Conservation (phyloP, 1,139 yeast species). For the Hanseniaspora sp. region DNA sequence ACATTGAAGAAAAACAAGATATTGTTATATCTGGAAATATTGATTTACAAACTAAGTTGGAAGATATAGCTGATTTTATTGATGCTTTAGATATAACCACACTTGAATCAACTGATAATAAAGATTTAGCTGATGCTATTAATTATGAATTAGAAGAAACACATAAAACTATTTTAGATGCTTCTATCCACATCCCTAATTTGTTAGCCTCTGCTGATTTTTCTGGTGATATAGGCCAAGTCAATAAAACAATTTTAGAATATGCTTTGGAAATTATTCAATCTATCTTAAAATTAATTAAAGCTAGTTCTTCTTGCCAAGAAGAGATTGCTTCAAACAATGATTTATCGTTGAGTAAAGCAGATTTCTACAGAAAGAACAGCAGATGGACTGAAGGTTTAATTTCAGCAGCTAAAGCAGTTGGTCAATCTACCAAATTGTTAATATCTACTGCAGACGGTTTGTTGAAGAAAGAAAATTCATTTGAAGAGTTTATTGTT, state of each 20-base stretch:
- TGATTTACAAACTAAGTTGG: slow-evolving; percentile 61
- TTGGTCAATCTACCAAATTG: slow-evolving; percentile 71
- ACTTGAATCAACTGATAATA: slow-evolving; percentile 34
- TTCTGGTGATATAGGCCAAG: slow-evolving; percentile 48
- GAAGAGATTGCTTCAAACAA: slow-evolving; percentile 57
- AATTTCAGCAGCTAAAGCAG: slow-evolving; percentile 81
- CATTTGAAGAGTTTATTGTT: slow-evolving; percentile 77
- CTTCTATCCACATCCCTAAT: slow-evolving; percentile 48
- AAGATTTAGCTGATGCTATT: slow-evolving; percentile 59
- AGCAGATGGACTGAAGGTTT: slow-evolving; percentile 93
- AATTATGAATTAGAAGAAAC: slow-evolving; percentile 63
- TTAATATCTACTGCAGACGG: slow-evolving; percentile 82
- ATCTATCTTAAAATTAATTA: slow-evolving; percentile 61
- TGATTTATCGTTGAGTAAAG: slow-evolving; percentile 38
- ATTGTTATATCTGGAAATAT: slow-evolving; percentile 65
- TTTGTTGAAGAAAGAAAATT: slow-evolving; percentile 48
- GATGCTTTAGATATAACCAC: slow-evolving; percentile 18
- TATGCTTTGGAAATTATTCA: slow-evolving; percentile 77
- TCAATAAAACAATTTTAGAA: slow-evolving; percentile 64
- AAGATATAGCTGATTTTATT: slow-evolving; percentile 38
- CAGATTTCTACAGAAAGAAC: slow-evolving; percentile 77
- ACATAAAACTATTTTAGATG: slow-evolving; percentile 56
- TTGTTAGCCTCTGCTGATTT: slow-evolving; percentile 45
- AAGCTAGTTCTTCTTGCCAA: slow-evolving; percentile 74
- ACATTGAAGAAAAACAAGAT: slow-evolving; percentile 59